Conservation (phyloP, 78 protist species). For the Carpediemonas membranifera region DNA sequence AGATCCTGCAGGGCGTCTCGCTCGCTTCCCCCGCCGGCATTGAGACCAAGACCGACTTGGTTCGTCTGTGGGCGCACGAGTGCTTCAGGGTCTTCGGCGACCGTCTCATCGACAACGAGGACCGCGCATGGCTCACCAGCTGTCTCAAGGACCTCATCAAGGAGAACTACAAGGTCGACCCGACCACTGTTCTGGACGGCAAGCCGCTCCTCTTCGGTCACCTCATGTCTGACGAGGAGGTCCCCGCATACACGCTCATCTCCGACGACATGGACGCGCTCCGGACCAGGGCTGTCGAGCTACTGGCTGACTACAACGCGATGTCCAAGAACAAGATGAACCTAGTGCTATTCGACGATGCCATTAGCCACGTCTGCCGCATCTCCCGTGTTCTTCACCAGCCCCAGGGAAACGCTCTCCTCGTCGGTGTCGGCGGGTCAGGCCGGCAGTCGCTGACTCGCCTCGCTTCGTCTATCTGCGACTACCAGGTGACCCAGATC, state of each 20-base stretch:
- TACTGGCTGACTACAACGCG: slow-evolving; percentile 46
- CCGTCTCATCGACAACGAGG: slow-evolving; percentile 27
- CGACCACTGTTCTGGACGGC: not conserved
- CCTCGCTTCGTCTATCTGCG: slow-evolving; percentile 46
- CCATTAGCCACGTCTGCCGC: slow-evolving; percentile 32
- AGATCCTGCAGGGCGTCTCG: slow-evolving; percentile 53
- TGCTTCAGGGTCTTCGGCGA: not conserved
- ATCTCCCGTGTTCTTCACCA: slow-evolving; percentile 17
- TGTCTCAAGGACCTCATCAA: not conserved
- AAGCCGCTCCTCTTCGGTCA: not conserved
- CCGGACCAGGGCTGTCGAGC: slow-evolving; percentile 17
- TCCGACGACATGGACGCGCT: not conserved
- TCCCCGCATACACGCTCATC: not conserved
- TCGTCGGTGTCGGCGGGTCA: slow-evolving; percentile 68
- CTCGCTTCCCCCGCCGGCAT: too few species aligned
- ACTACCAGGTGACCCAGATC: slow-evolving; percentile 1
- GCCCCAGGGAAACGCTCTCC: slow-evolving; percentile 55
- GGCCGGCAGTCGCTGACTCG: slow-evolving; percentile 53
- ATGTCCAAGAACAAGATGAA: slow-evolving; percentile 5
- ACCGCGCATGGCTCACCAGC: slow-evolving; percentile 30
- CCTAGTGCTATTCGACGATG: slow-evolving; percentile 35
- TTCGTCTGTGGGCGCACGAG: slow-evolving; percentile 9
- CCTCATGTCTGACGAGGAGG: not conserved
- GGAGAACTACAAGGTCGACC: not conserved
- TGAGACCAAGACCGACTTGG: not conserved